Conservation (phyloP, 2,329 filamentous ascomycete genomes). For the Diaporthe caulivora region DNA sequence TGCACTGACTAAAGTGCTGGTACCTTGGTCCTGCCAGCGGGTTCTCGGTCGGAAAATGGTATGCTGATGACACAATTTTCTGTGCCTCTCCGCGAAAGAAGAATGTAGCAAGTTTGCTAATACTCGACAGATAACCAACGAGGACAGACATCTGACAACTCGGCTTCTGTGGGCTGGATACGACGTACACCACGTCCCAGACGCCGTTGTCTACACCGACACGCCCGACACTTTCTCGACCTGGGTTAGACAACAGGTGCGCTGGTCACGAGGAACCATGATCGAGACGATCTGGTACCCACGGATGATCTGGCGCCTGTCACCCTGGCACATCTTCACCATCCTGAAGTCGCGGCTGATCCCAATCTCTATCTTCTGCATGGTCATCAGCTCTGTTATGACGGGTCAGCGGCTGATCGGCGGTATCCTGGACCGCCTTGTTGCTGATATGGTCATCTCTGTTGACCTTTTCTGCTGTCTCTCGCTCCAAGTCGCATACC, state of each 20-base stretch:
- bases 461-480: slow-evolving; percentile 15
- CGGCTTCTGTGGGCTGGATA: slow-evolving; percentile 20
- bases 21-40: slow-evolving; percentile 14
- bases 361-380: slow-evolving; percentile 5
- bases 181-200: slow-evolving; percentile 7
- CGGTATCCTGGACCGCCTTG: not conserved
- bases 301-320: slow-evolving; percentile 11
- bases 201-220: slow-evolving; percentile 21
- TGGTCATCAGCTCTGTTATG: not conserved
- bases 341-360: slow-evolving; percentile 22
- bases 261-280: slow-evolving; percentile 26
- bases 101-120: not conserved
- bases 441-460: not conserved
- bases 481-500: slow-evolving; percentile 21
- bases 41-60: slow-evolving; percentile 26
- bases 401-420: not conserved
- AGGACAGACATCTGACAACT: slow-evolving; percentile 28
- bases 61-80: not conserved
- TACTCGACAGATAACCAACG: slow-evolving; percentile 9
- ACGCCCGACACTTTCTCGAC: slow-evolving; percentile 16
- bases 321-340: slow-evolving; percentile 22
- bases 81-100: too few relatives aligned
- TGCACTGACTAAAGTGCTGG: slow-evolving; percentile 6
- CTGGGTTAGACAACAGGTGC: slow-evolving; percentile 26
- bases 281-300: slow-evolving; percentile 28